Conservation (phyloP, 306 rosid genomes). For the Quercus glauca region DNA sequence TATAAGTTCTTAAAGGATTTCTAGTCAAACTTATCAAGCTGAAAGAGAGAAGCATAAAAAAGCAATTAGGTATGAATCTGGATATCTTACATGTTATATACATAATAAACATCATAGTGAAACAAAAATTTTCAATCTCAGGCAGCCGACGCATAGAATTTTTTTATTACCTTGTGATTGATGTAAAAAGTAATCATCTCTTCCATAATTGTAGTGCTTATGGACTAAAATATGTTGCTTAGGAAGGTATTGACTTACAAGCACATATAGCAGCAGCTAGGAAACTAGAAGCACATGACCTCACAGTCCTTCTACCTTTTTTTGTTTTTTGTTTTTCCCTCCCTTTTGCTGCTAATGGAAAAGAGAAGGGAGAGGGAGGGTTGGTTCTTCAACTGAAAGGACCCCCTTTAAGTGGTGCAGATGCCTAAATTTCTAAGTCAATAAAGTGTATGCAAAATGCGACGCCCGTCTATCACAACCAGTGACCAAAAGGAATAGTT, state of each 20-base stretch:
- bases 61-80: constrained; percentile 28
- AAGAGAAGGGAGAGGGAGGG: neutral
- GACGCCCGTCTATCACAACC: constrained; percentile 18
- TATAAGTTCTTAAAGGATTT: constrained; percentile 31
- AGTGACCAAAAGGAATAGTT: constrained; percentile 3
- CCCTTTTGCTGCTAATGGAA: neutral
- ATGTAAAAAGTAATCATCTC: constrained; percentile 23
- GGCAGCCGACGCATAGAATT: constrained; percentile 18
- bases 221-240: constrained; percentile 6
- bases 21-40: constrained; percentile 55
- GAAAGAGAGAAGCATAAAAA: constrained; percentile 26
- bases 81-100: constrained; percentile 26
- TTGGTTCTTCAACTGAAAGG: neutral
- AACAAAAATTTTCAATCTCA: constrained; percentile 18
- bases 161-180: constrained; percentile 7
- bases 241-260: constrained; percentile 32
- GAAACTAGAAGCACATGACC: constrained; percentile 20
- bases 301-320: too few species aligned
- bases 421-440: constrained; percentile 15
- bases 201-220: constrained; percentile 8
- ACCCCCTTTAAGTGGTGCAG: constrained; percentile 3
- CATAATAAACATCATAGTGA: constrained; percentile 4
- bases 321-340: too few species aligned
- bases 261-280: constrained; percentile 15
- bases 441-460: constrained; percentile 5